These are phyloP conservation scores for Penicillium sp. DNA, from an alignment of 2,329 filamentous ascomycete genomes.

Conservation along the genomic window DNA sequence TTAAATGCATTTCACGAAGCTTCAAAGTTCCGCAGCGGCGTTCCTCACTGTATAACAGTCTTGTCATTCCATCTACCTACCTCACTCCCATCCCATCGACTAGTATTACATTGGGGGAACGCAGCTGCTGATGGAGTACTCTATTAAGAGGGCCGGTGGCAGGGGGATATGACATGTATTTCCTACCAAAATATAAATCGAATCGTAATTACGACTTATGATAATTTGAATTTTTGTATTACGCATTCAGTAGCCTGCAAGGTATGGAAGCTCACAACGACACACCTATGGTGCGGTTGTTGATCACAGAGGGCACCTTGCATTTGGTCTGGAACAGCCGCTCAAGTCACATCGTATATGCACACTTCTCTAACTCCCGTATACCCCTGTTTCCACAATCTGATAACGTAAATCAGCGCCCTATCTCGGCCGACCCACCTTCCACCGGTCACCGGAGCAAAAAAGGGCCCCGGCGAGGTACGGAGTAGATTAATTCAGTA, in stretches of 20 bases:
- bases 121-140: conserved; percentile 24
- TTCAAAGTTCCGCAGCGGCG: conserved; percentile 23
- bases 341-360: too few relatives aligned
- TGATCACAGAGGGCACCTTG: too few relatives aligned
- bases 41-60: conserved; percentile 37
- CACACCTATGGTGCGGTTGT: too few relatives aligned
- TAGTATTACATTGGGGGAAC: conserved; percentile 30
- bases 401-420: neutral
- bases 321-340: too few relatives aligned
- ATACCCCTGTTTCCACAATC: neutral
- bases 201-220: conserved; percentile 20
- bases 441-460: neutral
- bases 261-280: neutral
- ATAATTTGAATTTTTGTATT: neutral
- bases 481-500: neutral
- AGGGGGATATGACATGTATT: conserved; percentile 18
- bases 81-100: conserved; percentile 24
- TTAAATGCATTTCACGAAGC: conserved; percentile 38
- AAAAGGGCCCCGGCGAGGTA: neutral
- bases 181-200: conserved; percentile 13
- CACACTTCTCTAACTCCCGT: too few relatives aligned
- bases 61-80: conserved; percentile 23
- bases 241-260: neutral
- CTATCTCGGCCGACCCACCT: neutral
- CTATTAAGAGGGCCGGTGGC: neutral